phyloP scores from a whole-genome alignment of 257 asterid species.

The Lavandula angustifolia region DNA sequence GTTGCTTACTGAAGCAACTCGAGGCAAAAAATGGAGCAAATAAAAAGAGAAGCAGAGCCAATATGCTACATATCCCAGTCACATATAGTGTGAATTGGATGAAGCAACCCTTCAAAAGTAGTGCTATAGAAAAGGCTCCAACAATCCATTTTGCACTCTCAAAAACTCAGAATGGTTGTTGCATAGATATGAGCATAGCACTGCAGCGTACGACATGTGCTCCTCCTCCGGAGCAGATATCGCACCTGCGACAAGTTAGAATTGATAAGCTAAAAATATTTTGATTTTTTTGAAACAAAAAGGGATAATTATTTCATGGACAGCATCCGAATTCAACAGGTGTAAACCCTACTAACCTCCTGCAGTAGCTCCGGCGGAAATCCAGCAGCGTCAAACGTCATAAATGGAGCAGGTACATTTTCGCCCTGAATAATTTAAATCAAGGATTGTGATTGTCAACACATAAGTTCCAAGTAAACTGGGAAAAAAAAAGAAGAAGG shows the following conservation, averaged over 20 bases:
- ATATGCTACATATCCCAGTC: conserved; percentile 80
- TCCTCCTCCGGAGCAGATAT: conserved; percentile 99
- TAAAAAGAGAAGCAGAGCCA: conserved; percentile 84
- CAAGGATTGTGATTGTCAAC: conserved; percentile 29
- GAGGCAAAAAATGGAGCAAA: conserved; percentile 86
- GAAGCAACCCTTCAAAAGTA: conserved; percentile 84
- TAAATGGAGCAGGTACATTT: conserved; percentile 88
- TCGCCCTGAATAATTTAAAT: conserved; percentile 64
- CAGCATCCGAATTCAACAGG: not conserved
- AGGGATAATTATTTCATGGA: conserved; percentile 22
- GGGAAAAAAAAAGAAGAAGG: not conserved
- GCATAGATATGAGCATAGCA: conserved; percentile 85
- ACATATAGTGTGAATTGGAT: conserved; percentile 75
- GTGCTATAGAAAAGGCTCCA: conserved; percentile 83
- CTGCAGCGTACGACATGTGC: conserved; percentile 99
- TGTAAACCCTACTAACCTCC: conserved; percentile 56
- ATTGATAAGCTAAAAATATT: conserved; percentile 67
- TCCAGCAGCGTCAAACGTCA: conserved; percentile 91
- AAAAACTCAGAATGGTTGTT: conserved; percentile 81
- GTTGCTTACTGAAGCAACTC: conserved; percentile 99
- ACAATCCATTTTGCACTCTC: conserved; percentile 96
- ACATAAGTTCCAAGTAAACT: conserved; percentile 27
- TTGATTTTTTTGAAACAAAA: conserved; percentile 37
- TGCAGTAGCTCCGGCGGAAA: conserved; percentile 85
- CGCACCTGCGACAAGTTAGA: conserved; percentile 99